Conservation (phyloP, 2,329 filamentous ascomycete species). For the Aspergillus quadrilineatus region DNA sequence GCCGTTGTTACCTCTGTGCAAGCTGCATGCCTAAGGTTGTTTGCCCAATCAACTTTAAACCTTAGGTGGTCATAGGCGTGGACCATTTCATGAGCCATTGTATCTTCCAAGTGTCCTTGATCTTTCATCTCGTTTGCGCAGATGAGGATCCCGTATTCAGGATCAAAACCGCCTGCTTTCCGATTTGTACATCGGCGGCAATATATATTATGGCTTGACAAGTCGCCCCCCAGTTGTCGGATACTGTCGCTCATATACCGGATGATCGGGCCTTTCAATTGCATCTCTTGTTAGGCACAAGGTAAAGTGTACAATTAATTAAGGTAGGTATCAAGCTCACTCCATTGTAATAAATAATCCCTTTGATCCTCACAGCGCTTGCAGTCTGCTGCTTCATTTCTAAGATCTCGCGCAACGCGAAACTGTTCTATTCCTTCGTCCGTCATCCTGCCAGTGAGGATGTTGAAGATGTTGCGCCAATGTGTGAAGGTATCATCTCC, state of each 20-base stretch:
- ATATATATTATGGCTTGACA: slow-evolving; percentile 72
- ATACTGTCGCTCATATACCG: slow-evolving; percentile 85
- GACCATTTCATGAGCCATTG: slow-evolving; percentile 94
- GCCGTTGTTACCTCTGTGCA: slow-evolving; percentile 74
- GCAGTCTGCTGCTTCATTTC: slow-evolving; percentile 76
- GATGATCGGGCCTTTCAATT: slow-evolving; percentile 65
- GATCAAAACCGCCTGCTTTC: slow-evolving; percentile 79
- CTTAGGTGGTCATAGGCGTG: slow-evolving; percentile 92
- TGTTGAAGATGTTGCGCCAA: slow-evolving; percentile 86
- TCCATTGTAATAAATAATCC: slow-evolving; percentile 80
- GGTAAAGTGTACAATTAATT: not conserved
- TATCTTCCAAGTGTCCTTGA: slow-evolving; percentile 83
- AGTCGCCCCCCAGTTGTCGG: slow-evolving; percentile 69
- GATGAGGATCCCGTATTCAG: slow-evolving; percentile 81
- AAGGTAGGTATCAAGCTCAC: slow-evolving; percentile 30
- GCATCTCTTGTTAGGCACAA: slow-evolving; percentile 8
- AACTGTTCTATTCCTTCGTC: slow-evolving; percentile 70
- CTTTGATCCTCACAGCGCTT: slow-evolving; percentile 75
- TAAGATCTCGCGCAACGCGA: slow-evolving; percentile 71
- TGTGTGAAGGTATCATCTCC: slow-evolving; percentile 46
- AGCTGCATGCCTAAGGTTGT: slow-evolving; percentile 81
- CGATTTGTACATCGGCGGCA: slow-evolving; percentile 76
- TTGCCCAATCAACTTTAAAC: slow-evolving; percentile 83
- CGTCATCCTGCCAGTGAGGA: slow-evolving; percentile 72
- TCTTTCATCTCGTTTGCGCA: slow-evolving; percentile 89